phyloP scores from a whole-genome alignment of 2,329 filamentous ascomycete genomes.

The Cladosporium sp. region DNA sequence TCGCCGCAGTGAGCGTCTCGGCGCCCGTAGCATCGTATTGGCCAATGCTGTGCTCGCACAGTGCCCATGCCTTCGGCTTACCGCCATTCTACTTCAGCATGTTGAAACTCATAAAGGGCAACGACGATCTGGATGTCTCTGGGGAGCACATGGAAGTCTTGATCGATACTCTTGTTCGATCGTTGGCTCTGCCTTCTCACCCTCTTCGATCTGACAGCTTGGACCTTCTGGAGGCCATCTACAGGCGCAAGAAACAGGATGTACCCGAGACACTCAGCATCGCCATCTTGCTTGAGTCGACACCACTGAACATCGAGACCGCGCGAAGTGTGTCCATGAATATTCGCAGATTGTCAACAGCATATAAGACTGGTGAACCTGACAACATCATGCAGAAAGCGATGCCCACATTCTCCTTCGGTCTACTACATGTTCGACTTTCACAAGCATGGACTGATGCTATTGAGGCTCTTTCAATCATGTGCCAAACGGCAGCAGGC shows the following conservation, averaged over 20 bases:
- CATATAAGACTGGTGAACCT: conserved; percentile 57
- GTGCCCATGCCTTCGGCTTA: conserved; percentile 11
- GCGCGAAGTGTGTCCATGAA: conserved; percentile 77
- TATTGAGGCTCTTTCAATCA: conserved; percentile 67
- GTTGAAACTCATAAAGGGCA: conserved; percentile 16
- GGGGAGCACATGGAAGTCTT: conserved; percentile 56
- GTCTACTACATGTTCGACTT: conserved; percentile 79
- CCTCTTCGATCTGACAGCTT: conserved; percentile 69
- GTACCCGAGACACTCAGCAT: conserved; percentile 52
- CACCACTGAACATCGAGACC: conserved; percentile 70
- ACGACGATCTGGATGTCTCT: conserved; percentile 10
- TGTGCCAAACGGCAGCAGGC: conserved; percentile 65
- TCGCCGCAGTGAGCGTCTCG: conserved; percentile 5
- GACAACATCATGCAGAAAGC: conserved; percentile 65
- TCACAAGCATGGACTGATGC: conserved; percentile 85
- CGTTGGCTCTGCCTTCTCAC: conserved; percentile 72
- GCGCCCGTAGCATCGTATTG: not conserved
- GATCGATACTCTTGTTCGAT: conserved; percentile 62
- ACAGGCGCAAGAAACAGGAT: conserved; percentile 45
- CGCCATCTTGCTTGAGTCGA: conserved; percentile 77
- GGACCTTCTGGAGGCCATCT: conserved; percentile 63
- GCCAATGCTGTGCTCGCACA: conserved; percentile 3
- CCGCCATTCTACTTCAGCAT: conserved; percentile 28
- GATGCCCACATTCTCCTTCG: conserved; percentile 80
- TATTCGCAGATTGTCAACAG: conserved; percentile 68